Evolutionary conservation across 257 asterid genomes (phyloP).

Genomic region (Fraxinus pennsylvanica): DNA sequence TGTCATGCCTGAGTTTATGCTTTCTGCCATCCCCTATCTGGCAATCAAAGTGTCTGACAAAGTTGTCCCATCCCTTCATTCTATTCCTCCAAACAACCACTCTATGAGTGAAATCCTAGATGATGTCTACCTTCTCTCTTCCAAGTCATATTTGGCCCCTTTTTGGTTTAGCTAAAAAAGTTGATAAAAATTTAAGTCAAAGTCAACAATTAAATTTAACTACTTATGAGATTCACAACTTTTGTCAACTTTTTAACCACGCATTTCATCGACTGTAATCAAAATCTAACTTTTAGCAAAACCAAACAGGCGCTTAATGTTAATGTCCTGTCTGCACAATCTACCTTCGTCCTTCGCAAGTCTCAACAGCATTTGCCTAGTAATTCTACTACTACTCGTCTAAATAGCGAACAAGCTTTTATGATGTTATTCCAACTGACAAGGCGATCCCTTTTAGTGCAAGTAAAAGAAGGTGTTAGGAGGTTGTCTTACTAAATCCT

Average conservation of each 20-base stretch:
- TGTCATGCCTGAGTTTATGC: neutral
- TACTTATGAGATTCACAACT: too few species aligned
- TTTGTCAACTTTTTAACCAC: too few species aligned
- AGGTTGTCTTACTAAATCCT: neutral
- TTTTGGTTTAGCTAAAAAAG: too few species aligned
- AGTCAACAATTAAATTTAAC: too few species aligned
- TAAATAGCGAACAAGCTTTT: neutral
- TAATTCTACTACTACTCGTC: neutral
- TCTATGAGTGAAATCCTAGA: neutral
- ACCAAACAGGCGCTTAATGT: too few species aligned
- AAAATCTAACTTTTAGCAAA: too few species aligned
- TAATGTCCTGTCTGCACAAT: neutral
- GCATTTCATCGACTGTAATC: too few species aligned
- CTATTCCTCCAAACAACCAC: neutral
- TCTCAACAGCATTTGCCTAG: neutral
- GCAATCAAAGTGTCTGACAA: neutral
- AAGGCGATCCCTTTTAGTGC: neutral
- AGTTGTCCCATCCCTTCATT: neutral
- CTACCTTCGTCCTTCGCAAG: neutral
- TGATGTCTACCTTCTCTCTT: neutral
- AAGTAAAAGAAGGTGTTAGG: neutral
- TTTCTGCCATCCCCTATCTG: neutral
- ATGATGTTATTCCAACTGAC: neutral
- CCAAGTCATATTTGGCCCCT: neutral
- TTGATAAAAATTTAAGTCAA: too few species aligned